Evolutionary conservation across 1,139 yeast species (phyloP).

Genomic region (Taphrina pruni): DNA sequence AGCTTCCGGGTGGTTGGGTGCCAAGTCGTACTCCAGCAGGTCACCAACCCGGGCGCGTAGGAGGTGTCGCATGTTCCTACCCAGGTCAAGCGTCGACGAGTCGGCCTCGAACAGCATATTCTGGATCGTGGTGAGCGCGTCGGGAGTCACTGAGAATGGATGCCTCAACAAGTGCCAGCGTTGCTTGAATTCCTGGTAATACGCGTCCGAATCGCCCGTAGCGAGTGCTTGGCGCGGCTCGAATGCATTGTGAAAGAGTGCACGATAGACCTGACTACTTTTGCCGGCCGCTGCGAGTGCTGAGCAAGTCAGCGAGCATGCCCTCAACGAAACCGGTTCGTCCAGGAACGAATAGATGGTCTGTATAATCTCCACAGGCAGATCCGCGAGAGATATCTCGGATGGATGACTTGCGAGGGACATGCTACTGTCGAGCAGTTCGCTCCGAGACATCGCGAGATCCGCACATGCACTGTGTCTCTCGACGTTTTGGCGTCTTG

Average conservation of each 20-base stretch:
- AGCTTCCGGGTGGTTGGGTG: constrained; percentile 15
- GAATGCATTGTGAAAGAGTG: neutral
- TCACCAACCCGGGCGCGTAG: neutral
- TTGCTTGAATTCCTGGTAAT: constrained; percentile 11
- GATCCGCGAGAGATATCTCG: neutral
- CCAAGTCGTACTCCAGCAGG: constrained; percentile 9
- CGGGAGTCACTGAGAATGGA: constrained; percentile 13
- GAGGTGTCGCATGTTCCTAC: constrained; percentile 6
- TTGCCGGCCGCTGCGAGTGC: neutral
- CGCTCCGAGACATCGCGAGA: no score
- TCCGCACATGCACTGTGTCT: no score
- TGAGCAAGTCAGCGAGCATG: constrained; percentile 5
- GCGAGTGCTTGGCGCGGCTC: neutral
- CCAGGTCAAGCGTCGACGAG: neutral
- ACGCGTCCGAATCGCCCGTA: neutral
- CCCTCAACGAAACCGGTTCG: constrained; percentile 1
- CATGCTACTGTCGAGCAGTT: no score
- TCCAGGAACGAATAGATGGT: constrained; percentile 11
- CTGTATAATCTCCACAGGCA: constrained; percentile 15
- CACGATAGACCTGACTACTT: constrained; percentile 5
- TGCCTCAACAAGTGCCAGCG: constrained; percentile 12
- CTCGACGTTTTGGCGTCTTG: no score
- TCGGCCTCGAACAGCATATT: constrained; percentile 13
- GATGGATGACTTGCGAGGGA: neutral
- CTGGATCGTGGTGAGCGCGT: constrained; percentile 5